A percentile compares a stretch with the other conserved stretches of the same genome.
Evolutionary conservation across 2,329 filamentous ascomycete genomes (phyloP).

Genomic region (Diaporthe sp.): DNA sequence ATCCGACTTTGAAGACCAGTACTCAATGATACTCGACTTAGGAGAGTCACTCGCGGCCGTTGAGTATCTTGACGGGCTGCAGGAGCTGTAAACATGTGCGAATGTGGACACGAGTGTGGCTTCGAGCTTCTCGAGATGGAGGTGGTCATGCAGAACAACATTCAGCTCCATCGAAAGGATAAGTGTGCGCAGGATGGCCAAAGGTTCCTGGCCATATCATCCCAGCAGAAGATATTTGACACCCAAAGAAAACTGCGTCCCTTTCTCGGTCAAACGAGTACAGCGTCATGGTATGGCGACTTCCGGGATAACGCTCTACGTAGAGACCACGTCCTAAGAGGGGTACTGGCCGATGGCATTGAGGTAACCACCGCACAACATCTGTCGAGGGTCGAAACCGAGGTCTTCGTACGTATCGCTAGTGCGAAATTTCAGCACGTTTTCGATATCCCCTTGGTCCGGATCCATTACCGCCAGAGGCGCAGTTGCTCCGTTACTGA

Average conservation of each 20-base stretch:
- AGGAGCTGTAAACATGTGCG: not conserved
- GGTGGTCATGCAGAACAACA: not conserved
- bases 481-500: conserved; percentile 42
- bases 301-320: not conserved
- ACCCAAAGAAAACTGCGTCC: too few relatives aligned
- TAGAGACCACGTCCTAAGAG: not conserved
- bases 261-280: not conserved
- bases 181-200: not conserved
- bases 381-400: conserved; percentile 56
- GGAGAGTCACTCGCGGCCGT: not conserved
- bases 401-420: conserved; percentile 56
- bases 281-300: not conserved
- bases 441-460: conserved; percentile 15
- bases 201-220: not conserved
- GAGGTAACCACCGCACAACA: conserved; percentile 58
- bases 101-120: not conserved
- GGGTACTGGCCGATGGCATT: conserved; percentile 40
- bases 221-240: not conserved
- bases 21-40: not conserved
- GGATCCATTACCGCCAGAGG: not conserved
- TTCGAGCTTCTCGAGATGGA: not conserved
- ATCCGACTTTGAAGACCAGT: not conserved
- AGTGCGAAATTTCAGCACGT: conserved; percentile 36
- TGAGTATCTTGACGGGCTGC: not conserved
- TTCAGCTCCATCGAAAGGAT: not conserved